These are phyloP conservation scores for Nicotiana otophora DNA, from an alignment of 257 asterid genomes.

Conservation along the genomic window DNA sequence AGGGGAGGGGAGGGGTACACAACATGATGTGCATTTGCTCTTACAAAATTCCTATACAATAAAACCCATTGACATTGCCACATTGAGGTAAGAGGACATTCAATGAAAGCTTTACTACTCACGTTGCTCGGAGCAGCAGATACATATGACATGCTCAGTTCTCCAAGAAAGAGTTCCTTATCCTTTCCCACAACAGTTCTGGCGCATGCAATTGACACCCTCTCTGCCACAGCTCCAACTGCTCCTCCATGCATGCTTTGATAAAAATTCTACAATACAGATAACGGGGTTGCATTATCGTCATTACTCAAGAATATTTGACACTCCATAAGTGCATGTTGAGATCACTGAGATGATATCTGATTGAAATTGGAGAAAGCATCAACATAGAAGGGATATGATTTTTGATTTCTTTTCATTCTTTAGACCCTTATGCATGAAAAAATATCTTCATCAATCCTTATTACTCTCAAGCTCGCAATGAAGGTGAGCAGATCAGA, in stretches of 20 bases:
- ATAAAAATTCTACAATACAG: constrained; percentile 43
- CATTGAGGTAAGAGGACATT: background rate
- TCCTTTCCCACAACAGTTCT: constrained; percentile 74
- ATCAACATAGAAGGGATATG: background rate
- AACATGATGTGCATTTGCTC: background rate
- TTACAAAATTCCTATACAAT: background rate
- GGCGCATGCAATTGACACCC: constrained; percentile 75
- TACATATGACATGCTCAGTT: constrained; percentile 62
- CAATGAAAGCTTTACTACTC: constrained; percentile 10
- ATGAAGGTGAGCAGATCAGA: background rate
- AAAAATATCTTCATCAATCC: background rate
- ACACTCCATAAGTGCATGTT: background rate
- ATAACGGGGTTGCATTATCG: background rate
- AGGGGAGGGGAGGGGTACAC: background rate
- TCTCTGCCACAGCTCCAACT: constrained; percentile 62
- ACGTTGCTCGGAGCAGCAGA: constrained; percentile 67
- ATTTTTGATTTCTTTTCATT: background rate
- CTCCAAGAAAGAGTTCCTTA: constrained; percentile 76
- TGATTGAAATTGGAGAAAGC: background rate
- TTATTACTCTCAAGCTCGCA: background rate
- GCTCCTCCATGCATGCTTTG: constrained; percentile 90
- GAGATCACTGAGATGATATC: background rate
- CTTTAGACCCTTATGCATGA: background rate
- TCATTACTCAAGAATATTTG: background rate
- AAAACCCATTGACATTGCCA: background rate